A percentile compares a stretch with the other conserved stretches of the same genome.
Conservation (phyloP, 1,284 basidiomycete genomes). For the Malassezia globosa region DNA sequence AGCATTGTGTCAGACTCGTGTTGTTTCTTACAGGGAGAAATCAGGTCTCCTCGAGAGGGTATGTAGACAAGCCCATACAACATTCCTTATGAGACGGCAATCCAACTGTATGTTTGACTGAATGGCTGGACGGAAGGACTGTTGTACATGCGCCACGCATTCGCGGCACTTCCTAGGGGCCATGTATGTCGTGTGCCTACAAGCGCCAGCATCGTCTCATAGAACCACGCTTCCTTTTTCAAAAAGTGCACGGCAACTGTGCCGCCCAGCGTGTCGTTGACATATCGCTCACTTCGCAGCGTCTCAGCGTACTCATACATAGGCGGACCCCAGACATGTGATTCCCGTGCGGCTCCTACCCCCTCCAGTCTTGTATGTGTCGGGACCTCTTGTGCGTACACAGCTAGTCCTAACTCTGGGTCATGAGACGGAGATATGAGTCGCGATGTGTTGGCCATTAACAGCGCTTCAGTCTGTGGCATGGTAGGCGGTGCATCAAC, state of each 20-base stretch:
- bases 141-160: conserved; percentile 35
- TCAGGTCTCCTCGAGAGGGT: too few species aligned
- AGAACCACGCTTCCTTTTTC: conserved; percentile 91
- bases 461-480: conserved; percentile 42
- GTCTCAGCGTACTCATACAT: conserved; percentile 25
- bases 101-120: too few species aligned
- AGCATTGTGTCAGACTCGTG: too few species aligned
- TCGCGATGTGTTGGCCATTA: conserved; percentile 37
- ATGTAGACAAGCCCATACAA: too few species aligned
- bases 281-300: conserved; percentile 53
- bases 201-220: conserved; percentile 79
- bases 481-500: conserved; percentile 27
- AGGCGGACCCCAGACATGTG: conserved; percentile 6
- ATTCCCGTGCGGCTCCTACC: background rate
- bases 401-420: background rate
- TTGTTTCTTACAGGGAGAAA: too few species aligned
- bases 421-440: background rate
- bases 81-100: too few species aligned
- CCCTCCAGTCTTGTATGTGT: background rate
- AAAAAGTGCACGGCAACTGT: conserved; percentile 92
- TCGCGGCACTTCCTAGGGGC: conserved; percentile 33
- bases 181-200: conserved; percentile 61
- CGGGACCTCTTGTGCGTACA: background rate
- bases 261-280: conserved; percentile 55
- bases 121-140: conserved; percentile 30